Percentiles rank a stretch among this genome's conserved stretches.
These are phyloP conservation scores for Clathrus columnatus DNA, from an alignment of 768 basidiomycete genomes.

Conservation along the genomic window DNA sequence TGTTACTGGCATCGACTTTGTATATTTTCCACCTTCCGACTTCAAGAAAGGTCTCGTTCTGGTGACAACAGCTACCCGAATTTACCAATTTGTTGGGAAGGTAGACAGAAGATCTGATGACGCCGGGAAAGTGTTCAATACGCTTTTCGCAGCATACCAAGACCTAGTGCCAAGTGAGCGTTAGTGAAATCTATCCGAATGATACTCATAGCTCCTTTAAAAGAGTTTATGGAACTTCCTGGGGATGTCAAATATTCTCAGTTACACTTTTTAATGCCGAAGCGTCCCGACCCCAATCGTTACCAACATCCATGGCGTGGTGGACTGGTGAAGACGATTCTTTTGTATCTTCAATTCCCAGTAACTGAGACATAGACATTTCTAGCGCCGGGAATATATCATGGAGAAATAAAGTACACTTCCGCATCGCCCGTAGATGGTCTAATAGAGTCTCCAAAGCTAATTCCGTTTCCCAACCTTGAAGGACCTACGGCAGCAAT, in stretches of 20 bases:
- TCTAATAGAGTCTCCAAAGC: slow-evolving; percentile 66
- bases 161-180: slow-evolving; percentile 73
- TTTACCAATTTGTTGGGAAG: slow-evolving; percentile 81
- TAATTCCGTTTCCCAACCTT: slow-evolving; percentile 64
- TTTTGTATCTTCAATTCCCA: slow-evolving; percentile 16
- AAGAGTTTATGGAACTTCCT: slow-evolving; percentile 88
- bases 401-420: slow-evolving; percentile 68
- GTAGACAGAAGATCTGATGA: slow-evolving; percentile 67
- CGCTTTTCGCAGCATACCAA: slow-evolving; percentile 63
- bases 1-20: slow-evolving; percentile 78
- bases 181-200: slow-evolving; percentile 10
- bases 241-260: slow-evolving; percentile 69
- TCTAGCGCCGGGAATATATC: slow-evolving; percentile 86
- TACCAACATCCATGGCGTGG: slow-evolving; percentile 81
- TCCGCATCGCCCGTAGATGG: slow-evolving; percentile 48
- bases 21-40: slow-evolving; percentile 59
- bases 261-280: slow-evolving; percentile 72
- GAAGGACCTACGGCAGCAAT: slow-evolving; percentile 22
- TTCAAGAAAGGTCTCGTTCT: slow-evolving; percentile 61
- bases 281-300: slow-evolving; percentile 56
- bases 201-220: slow-evolving; percentile 22
- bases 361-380: not conserved
- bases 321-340: slow-evolving; percentile 84
- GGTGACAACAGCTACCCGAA: slow-evolving; percentile 75
- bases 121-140: slow-evolving; percentile 59